Conservation (phyloP, 2,329 filamentous ascomycete genomes). For the Cladosporium sphaerospermum region DNA sequence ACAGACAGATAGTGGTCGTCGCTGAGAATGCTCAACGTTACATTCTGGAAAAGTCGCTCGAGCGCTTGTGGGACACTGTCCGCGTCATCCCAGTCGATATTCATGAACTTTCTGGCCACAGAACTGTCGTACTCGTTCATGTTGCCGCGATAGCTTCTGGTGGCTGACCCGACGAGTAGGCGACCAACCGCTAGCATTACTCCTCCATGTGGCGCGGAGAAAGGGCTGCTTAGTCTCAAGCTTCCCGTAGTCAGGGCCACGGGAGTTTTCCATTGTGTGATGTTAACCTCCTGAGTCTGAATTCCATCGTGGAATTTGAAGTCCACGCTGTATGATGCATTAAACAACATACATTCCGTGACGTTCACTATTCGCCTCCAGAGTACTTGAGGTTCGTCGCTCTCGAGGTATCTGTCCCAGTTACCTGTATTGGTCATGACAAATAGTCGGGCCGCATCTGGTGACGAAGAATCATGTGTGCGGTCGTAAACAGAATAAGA, state of each 20-base stretch:
- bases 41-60: not conserved
- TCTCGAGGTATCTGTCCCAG: not conserved
- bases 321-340: not conserved
- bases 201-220: too few relatives aligned
- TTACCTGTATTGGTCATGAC: not conserved
- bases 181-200: too few relatives aligned
- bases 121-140: not conserved
- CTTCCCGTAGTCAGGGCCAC: too few relatives aligned
- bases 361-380: not conserved
- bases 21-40: not conserved
- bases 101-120: not conserved
- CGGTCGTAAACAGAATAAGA: too few relatives aligned
- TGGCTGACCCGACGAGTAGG: too few relatives aligned
- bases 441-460: not conserved
- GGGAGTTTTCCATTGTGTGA: not conserved
- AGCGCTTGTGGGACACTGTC: not conserved
- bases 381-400: not conserved
- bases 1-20: not conserved
- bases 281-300: not conserved
- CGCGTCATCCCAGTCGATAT: not conserved
- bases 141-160: not conserved
- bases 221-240: too few relatives aligned
- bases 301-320: not conserved
- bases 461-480: not conserved
- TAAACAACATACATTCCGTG: not conserved